These are phyloP conservation scores for Talaromyces proteolyticus DNA, from an alignment of 495 filamentous ascomycete species.

Conservation along the genomic window DNA sequence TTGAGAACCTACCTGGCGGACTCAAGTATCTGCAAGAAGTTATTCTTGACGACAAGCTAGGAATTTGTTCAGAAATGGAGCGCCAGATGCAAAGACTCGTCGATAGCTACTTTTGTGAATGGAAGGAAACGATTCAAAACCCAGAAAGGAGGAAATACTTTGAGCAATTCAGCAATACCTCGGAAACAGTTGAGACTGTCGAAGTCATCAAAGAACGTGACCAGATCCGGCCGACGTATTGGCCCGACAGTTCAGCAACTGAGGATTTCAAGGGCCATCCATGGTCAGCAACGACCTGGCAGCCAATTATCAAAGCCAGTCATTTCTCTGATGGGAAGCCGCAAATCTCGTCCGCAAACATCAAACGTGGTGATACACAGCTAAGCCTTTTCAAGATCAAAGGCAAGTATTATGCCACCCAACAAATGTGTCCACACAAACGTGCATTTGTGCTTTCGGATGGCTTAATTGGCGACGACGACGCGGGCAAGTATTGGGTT, in stretches of 20 bases:
- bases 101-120: conserved; percentile 89
- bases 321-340: conserved; percentile 67
- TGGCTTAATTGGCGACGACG: conserved; percentile 77
- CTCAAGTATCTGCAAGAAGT: conserved; percentile 81
- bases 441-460: conserved; percentile 87
- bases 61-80: conserved; percentile 82
- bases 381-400: conserved; percentile 85
- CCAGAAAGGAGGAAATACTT: conserved; percentile 68
- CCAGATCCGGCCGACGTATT: conserved; percentile 75
- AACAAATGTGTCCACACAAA: conserved; percentile 99
- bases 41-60: conserved; percentile 82
- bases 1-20: conserved; percentile 82
- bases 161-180: conserved; percentile 83
- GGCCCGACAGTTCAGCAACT: conserved; percentile 63
- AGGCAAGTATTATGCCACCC: conserved; percentile 80
- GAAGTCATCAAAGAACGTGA: conserved; percentile 70
- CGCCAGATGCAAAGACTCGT: conserved; percentile 87
- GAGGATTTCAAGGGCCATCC: conserved; percentile 70
- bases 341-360: conserved; percentile 58
- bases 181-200: conserved; percentile 61
- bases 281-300: conserved; percentile 76
- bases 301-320: conserved; percentile 69
- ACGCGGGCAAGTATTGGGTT: conserved; percentile 65
- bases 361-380: conserved; percentile 90
- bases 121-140: conserved; percentile 77